Evolutionary conservation across 805 yeast genomes (phyloP).

Genomic region (Huiozyma sinensis): DNA sequence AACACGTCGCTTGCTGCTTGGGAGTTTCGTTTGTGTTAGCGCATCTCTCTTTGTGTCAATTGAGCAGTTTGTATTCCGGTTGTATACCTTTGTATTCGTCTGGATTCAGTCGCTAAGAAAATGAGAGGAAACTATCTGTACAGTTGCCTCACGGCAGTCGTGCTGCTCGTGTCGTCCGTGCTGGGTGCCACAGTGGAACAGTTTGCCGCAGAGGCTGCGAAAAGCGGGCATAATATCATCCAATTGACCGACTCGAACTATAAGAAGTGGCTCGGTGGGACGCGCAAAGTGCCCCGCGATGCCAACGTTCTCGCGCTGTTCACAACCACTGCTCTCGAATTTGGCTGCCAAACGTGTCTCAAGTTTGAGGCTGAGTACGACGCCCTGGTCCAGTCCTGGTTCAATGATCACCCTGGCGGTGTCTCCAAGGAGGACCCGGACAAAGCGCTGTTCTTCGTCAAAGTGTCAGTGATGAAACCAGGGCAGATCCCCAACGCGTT

Average conservation of each 20-base stretch:
- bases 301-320: conserved; percentile 61
- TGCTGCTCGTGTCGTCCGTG: neutral
- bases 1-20: no score
- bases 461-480: conserved; percentile 58
- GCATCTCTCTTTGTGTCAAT: no score
- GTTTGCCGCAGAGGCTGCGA: conserved; percentile 19
- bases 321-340: conserved; percentile 62
- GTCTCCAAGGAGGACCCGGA: conserved; percentile 19
- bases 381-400: conserved; percentile 54
- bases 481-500: conserved; percentile 38
- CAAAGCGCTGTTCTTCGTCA: conserved; percentile 49
- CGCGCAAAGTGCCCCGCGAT: conserved; percentile 32
- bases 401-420: conserved; percentile 44
- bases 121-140: no score
- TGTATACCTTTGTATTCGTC: no score
- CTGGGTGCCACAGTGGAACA: conserved; percentile 2
- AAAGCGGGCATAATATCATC: conserved; percentile 31
- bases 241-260: conserved; percentile 52
- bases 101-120: no score
- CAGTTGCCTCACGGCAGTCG: neutral
- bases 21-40: no score
- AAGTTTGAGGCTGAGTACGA: conserved; percentile 58
- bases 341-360: conserved; percentile 69
- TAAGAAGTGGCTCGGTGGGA: conserved; percentile 44
- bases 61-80: no score